These are phyloP conservation scores for Malus fusca DNA, from an alignment of 306 rosid genomes.

Conservation along the genomic window DNA sequence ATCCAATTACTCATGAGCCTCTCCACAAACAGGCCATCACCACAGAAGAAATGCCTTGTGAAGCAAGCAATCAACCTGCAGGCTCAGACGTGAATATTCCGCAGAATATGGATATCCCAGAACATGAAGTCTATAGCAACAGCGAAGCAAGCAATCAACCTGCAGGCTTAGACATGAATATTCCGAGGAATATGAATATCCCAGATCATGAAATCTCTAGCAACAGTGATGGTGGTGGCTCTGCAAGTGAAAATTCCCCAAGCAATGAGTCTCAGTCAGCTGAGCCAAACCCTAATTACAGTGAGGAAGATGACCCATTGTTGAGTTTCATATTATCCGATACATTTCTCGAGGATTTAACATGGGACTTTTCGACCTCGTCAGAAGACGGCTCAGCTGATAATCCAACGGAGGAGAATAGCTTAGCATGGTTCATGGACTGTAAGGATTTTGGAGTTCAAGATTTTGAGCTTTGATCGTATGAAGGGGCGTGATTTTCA, in stretches of 20 bases:
- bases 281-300: neutral
- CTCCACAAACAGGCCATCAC: constrained; percentile 11
- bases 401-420: neutral
- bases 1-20: constrained; percentile 76
- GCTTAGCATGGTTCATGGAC: constrained; percentile 26
- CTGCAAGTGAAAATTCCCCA: constrained; percentile 9
- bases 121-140: neutral
- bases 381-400: constrained; percentile 13
- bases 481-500: neutral
- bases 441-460: constrained; percentile 26
- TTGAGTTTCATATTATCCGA: constrained; percentile 18
- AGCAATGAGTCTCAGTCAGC: constrained; percentile 15
- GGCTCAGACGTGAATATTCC: neutral
- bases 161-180: neutral
- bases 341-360: constrained; percentile 20
- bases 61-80: neutral
- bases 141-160: neutral
- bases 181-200: neutral
- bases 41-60: neutral
- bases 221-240: neutral
- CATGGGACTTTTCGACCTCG: constrained; percentile 20
- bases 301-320: constrained; percentile 14
- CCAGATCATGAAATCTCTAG: neutral
- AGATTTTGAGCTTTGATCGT: constrained; percentile 27
- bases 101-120: neutral